Percentiles rank a stretch among this genome's conserved stretches.
Evolutionary conservation across 2,329 filamentous ascomycete genomes (phyloP).

Genomic region (Tolypocladium ophioglossoides): DNA sequence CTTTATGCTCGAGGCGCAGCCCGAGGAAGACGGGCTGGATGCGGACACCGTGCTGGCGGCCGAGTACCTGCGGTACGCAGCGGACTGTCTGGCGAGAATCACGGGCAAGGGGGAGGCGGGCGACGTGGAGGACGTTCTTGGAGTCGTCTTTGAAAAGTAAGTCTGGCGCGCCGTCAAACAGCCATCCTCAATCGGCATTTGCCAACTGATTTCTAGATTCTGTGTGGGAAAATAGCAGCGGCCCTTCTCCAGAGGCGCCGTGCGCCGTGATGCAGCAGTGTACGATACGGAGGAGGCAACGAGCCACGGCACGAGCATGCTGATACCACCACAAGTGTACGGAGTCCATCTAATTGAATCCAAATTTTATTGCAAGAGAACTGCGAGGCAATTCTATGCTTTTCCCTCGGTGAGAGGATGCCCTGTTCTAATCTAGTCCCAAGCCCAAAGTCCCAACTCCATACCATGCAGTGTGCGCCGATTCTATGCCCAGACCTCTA

Average conservation of each 20-base stretch:
- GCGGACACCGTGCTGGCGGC: constrained; percentile 84
- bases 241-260: neutral
- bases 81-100: constrained; percentile 70
- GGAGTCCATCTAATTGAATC: neutral
- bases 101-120: constrained; percentile 77
- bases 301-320: neutral
- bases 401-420: neutral
- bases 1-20: constrained; percentile 53
- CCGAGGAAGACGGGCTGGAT: constrained; percentile 30
- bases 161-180: constrained; percentile 21
- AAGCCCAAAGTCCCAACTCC: too few species aligned
- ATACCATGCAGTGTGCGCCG: neutral
- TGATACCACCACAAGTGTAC: neutral
- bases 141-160: constrained; percentile 96
- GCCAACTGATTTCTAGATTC: constrained; percentile 20
- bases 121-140: constrained; percentile 90
- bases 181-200: neutral
- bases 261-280: neutral
- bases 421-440: neutral
- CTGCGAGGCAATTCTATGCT: neutral
- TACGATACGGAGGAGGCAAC: neutral
- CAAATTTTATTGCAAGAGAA: neutral
- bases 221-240: constrained; percentile 32
- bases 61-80: constrained; percentile 75
- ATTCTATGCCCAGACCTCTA: neutral